phyloP scores from a whole-genome alignment of 1,284 basidiomycete genomes.

The Tremellales sp. region DNA sequence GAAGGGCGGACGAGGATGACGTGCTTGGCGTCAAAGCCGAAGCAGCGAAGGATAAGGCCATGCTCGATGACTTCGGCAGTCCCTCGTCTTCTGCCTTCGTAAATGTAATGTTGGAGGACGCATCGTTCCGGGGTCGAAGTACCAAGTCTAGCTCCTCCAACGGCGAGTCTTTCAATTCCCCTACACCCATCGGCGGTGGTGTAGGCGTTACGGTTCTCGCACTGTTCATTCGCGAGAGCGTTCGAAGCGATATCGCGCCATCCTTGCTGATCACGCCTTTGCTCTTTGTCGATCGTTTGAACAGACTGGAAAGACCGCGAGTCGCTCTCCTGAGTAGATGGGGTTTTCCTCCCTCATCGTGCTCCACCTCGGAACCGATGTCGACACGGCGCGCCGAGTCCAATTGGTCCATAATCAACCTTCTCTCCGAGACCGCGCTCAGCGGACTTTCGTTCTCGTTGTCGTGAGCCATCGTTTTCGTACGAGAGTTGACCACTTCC shows the following conservation, averaged over 20 bases:
- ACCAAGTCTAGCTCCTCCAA: not conserved
- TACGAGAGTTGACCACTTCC: not conserved
- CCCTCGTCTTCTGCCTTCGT: not conserved
- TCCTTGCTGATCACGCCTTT: conserved; percentile 7
- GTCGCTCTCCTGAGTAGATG: conserved; percentile 2
- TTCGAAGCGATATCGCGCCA: conserved; percentile 15
- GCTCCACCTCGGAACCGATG: conserved; percentile 18
- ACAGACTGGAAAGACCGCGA: conserved; percentile 11
- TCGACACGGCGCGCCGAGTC: conserved; percentile 10
- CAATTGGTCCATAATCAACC: conserved; percentile 6
- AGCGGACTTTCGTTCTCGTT: not conserved
- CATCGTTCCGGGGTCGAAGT: not conserved
- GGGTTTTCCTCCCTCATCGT: conserved; percentile 3
- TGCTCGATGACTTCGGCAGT: not conserved
- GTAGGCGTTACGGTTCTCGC: not conserved
- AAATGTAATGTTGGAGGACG: not conserved
- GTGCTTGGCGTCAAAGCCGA: not conserved
- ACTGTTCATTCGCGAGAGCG: conserved; percentile 12
- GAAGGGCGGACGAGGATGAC: conserved; percentile 6
- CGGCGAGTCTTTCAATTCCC: not conserved
- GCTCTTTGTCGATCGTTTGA: conserved; percentile 11
- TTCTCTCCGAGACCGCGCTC: conserved; percentile 3
- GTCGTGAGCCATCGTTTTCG: not conserved
- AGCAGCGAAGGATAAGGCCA: not conserved
- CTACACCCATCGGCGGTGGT: not conserved